phyloP scores from a whole-genome alignment of 129 eudicot genomes.

The Helianthus tuberosus region DNA sequence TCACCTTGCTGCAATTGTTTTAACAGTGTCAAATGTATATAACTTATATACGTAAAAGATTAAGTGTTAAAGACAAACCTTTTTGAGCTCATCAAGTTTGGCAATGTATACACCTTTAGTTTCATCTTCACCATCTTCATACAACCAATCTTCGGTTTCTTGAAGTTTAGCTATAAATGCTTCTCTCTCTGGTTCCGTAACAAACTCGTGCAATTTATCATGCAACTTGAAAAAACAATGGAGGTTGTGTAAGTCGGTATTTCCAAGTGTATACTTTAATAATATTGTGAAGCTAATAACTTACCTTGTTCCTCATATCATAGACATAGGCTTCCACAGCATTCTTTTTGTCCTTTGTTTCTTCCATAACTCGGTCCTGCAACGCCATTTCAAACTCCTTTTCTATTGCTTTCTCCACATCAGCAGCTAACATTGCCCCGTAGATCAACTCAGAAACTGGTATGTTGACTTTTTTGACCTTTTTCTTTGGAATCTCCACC shows the following conservation, averaged over 20 bases:
- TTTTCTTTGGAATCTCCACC: conserved; percentile 93
- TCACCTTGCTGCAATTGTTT: conserved; percentile 68
- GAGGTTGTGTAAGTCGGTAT: neutral
- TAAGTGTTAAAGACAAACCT: conserved; percentile 34
- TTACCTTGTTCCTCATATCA: conserved; percentile 96
- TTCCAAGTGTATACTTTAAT: neutral
- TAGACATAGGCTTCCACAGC: conserved; percentile 95
- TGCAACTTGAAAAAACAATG: conserved; percentile 52
- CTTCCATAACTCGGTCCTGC: conserved; percentile 97
- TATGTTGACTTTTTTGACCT: conserved; percentile 69
- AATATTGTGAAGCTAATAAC: neutral
- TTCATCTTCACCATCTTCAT: conserved; percentile 99
- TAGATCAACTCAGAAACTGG: conserved; percentile 68
- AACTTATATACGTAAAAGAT: neutral
- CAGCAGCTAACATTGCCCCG: conserved; percentile 67
- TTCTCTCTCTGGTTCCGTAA: conserved; percentile 73
- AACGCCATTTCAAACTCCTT: conserved; percentile 98
- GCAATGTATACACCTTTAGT: conserved; percentile 88
- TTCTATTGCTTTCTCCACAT: conserved; percentile 86
- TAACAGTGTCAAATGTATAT: neutral
- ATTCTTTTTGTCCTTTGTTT: conserved; percentile 92
- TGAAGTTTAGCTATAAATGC: conserved; percentile 69
- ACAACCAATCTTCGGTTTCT: conserved; percentile 94
- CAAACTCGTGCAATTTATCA: conserved; percentile 76
- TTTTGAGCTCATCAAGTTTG: conserved; percentile 93